Evolutionary conservation across 257 asterid genomes (phyloP).

Genomic region (Gentiana straminea): DNA sequence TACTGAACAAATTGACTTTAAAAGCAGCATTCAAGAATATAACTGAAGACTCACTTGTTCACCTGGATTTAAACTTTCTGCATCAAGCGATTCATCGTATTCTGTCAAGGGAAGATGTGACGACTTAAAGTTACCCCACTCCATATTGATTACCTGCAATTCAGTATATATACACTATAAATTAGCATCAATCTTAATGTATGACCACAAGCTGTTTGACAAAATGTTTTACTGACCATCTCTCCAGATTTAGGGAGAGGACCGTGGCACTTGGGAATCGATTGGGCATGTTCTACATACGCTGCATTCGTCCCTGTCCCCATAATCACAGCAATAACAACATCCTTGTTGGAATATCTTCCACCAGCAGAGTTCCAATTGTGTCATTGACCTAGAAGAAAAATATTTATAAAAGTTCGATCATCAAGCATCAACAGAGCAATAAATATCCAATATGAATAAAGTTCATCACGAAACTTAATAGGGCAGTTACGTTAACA

Average conservation of each 20-base stretch:
- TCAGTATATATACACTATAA: neutral
- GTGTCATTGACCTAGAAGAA: constrained; percentile 64
- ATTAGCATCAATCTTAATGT: neutral
- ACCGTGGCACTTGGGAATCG: constrained; percentile 82
- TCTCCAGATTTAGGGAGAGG: constrained; percentile 51
- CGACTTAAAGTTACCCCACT: constrained; percentile 96
- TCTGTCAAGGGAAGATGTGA: constrained; percentile 82
- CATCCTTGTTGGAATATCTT: constrained; percentile 71
- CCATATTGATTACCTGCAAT: constrained; percentile 75
- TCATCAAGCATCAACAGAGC: too few relatives aligned
- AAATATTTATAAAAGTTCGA: neutral
- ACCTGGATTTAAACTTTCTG: constrained; percentile 68
- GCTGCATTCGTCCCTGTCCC: constrained; percentile 98
- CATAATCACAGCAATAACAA: constrained; percentile 71
- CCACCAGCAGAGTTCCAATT: constrained; percentile 82
- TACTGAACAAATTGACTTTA: neutral
- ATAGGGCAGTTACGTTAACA: constrained; percentile 73
- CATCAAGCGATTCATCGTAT: constrained; percentile 68
- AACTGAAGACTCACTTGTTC: constrained; percentile 45
- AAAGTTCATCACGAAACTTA: constrained; percentile 19
- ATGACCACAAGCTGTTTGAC: neutral
- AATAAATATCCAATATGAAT: neutral
- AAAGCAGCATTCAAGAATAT: neutral
- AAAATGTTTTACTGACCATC: constrained; percentile 41
- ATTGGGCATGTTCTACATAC: constrained; percentile 78